A percentile compares a stretch with the other conserved stretches of the same genome.
phyloP scores from a whole-genome alignment of 2,329 filamentous ascomycete genomes.

The Trichoderma sp. region DNA sequence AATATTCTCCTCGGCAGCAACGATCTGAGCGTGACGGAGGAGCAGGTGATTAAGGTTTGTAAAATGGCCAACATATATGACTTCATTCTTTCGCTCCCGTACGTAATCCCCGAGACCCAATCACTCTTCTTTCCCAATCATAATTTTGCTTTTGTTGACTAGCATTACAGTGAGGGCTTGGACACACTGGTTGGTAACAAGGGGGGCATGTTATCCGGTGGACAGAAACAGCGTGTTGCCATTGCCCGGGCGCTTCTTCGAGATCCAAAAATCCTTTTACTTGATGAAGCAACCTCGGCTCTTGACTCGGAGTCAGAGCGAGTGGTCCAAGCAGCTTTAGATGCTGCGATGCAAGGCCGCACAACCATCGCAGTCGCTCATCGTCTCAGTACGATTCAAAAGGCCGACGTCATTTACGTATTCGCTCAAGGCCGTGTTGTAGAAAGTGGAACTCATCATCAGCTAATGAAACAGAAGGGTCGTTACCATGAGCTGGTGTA shows the following conservation, averaged over 20 bases:
- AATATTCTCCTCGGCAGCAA: slow-evolving; percentile 21
- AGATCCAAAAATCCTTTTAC: slow-evolving; percentile 48
- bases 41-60: slow-evolving; percentile 25
- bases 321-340: slow-evolving; percentile 21
- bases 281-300: slow-evolving; percentile 57
- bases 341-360: slow-evolving; percentile 15
- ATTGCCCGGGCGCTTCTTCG: slow-evolving; percentile 53
- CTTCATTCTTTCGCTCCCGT: slow-evolving; percentile 45
- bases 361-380: slow-evolving; percentile 23
- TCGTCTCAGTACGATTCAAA: neutral
- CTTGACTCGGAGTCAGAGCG: slow-evolving; percentile 55
- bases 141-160: neutral
- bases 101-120: neutral
- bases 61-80: slow-evolving; percentile 54
- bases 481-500: neutral
- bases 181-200: slow-evolving; percentile 50
- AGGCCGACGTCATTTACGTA: slow-evolving; percentile 17
- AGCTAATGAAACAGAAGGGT: neutral
- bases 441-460: slow-evolving; percentile 3
- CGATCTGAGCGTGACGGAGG: neutral
- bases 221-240: slow-evolving; percentile 54
- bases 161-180: slow-evolving; percentile 39
- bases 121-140: neutral
- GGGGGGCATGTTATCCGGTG: slow-evolving; percentile 53
- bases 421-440: neutral